phyloP scores from a whole-genome alignment of 2,329 filamentous ascomycete genomes.

The Xylaria sp. region DNA sequence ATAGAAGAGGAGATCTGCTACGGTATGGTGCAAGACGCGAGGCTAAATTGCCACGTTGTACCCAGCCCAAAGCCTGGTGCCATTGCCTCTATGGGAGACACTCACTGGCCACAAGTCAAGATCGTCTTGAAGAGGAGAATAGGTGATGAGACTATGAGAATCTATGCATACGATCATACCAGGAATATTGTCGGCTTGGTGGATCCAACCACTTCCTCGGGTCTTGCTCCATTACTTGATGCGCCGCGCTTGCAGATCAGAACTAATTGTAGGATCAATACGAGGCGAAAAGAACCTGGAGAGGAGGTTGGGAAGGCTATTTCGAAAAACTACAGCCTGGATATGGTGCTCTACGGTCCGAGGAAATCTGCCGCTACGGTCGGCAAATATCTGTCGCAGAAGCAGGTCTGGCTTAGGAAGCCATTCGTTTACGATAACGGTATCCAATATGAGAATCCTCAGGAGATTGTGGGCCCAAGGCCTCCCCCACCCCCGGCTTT shows the following conservation, averaged over 20 bases:
- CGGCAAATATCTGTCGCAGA: slow-evolving; percentile 73
- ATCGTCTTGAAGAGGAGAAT: slow-evolving; percentile 72
- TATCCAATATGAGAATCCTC: slow-evolving; percentile 81
- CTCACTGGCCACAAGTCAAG: slow-evolving; percentile 79
- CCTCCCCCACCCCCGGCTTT: slow-evolving; percentile 51
- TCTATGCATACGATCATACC: slow-evolving; percentile 79
- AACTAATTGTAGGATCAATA: slow-evolving; percentile 76
- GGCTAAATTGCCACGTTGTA: slow-evolving; percentile 73
- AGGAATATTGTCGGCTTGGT: slow-evolving; percentile 80
- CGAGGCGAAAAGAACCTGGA: slow-evolving; percentile 69
- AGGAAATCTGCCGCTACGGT: slow-evolving; percentile 72
- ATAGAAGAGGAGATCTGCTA: slow-evolving; percentile 81
- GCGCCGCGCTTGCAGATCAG: slow-evolving; percentile 71
- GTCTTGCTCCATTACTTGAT: slow-evolving; percentile 79
- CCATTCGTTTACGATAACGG: slow-evolving; percentile 67
- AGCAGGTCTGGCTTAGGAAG: slow-evolving; percentile 73
- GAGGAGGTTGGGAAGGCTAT: slow-evolving; percentile 72
- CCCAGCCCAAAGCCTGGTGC: slow-evolving; percentile 75
- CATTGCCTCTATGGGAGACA: slow-evolving; percentile 66
- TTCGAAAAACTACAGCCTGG: slow-evolving; percentile 71
- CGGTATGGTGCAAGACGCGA: slow-evolving; percentile 76
- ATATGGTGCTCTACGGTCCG: slow-evolving; percentile 83
- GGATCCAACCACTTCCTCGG: slow-evolving; percentile 73
- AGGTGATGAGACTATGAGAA: slow-evolving; percentile 66
- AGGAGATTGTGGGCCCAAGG: slow-evolving; percentile 63